Percentiles rank a stretch among this genome's conserved stretches.
Conservation (phyloP, 352 stramenopile species). For the Phytophthora tentaculata region DNA sequence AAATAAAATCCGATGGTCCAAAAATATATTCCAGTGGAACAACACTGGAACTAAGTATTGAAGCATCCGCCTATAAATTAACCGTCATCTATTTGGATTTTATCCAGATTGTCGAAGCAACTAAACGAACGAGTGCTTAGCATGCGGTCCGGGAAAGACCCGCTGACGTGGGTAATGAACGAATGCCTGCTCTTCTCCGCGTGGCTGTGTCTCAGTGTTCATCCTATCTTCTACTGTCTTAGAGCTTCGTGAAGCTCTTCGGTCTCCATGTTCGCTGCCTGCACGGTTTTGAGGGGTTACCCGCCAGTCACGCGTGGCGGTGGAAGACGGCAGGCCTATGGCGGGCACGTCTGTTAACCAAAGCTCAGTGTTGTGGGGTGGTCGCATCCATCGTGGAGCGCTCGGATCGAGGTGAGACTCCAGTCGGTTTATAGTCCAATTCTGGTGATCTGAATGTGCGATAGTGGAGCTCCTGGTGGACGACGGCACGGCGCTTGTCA, state of each 20-base stretch:
- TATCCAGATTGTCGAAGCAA: too few relatives aligned
- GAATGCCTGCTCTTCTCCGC: not conserved
- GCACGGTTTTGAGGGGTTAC: slow-evolving; percentile 53
- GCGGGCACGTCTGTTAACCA: slow-evolving; percentile 58
- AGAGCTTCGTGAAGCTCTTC: slow-evolving; percentile 79
- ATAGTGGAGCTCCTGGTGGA: slow-evolving; percentile 79
- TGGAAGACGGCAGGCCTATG: slow-evolving; percentile 28
- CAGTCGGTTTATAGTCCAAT: not conserved
- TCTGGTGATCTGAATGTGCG: not conserved
- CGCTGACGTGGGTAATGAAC: not conserved
- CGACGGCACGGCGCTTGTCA: slow-evolving; percentile 72
- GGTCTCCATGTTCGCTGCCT: slow-evolving; percentile 50
- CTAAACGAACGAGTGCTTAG: too few relatives aligned
- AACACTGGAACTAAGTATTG: too few relatives aligned
- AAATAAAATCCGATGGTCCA: too few relatives aligned
- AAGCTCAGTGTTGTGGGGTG: slow-evolving; percentile 67
- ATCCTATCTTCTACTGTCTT: slow-evolving; percentile 1
- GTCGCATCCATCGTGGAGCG: slow-evolving; percentile 65
- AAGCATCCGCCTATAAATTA: too few relatives aligned
- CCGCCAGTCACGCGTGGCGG: slow-evolving; percentile 64
- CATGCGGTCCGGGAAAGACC: not conserved
- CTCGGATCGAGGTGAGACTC: slow-evolving; percentile 55
- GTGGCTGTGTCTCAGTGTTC: not conserved
- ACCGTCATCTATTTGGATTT: too few relatives aligned
- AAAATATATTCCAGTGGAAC: too few relatives aligned